These are phyloP conservation scores for Plasmodium knowlesi DNA, from an alignment of 169 alveolate species.

Conservation along the genomic window DNA sequence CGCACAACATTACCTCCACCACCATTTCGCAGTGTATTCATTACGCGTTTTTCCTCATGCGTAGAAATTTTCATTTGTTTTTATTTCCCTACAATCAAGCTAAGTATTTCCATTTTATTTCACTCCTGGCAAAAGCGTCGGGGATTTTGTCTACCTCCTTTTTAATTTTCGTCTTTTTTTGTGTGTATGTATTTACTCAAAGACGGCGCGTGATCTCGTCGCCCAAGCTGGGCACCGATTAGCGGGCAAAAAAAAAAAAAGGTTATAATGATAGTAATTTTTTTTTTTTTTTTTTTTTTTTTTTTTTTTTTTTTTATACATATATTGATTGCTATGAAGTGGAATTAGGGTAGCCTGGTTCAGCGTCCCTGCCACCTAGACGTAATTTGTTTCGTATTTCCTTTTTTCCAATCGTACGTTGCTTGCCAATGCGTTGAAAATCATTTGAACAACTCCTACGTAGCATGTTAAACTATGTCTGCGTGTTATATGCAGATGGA, in stretches of 20 bases:
- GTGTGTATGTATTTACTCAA: slow-evolving; percentile 60
- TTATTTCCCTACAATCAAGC: slow-evolving; percentile 44
- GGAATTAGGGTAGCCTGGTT: background rate
- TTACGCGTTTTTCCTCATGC: slow-evolving; percentile 15
- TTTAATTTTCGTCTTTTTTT: slow-evolving; percentile 44
- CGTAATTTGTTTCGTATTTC: background rate
- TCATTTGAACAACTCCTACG: background rate
- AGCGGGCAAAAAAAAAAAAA: background rate
- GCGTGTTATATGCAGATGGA: background rate
- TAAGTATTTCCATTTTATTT: slow-evolving; percentile 31
- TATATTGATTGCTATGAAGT: background rate
- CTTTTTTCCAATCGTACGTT: background rate
- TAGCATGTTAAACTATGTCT: background rate
- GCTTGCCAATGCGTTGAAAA: background rate
- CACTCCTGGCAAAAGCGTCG: slow-evolving; percentile 46
- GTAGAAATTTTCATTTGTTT: slow-evolving; percentile 50
- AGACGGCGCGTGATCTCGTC: slow-evolving; percentile 51
- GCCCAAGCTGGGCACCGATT: slow-evolving; percentile 21
- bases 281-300: no score
- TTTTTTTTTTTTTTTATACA: background rate
- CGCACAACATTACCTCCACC: slow-evolving; percentile 32
- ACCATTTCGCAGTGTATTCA: slow-evolving; percentile 24
- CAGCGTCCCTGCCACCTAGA: background rate
- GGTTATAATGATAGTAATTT: background rate
- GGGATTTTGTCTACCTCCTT: slow-evolving; percentile 42